Evolutionary conservation across 345 rosid genomes (phyloP).

Genomic region (Pistacia integerrima): DNA sequence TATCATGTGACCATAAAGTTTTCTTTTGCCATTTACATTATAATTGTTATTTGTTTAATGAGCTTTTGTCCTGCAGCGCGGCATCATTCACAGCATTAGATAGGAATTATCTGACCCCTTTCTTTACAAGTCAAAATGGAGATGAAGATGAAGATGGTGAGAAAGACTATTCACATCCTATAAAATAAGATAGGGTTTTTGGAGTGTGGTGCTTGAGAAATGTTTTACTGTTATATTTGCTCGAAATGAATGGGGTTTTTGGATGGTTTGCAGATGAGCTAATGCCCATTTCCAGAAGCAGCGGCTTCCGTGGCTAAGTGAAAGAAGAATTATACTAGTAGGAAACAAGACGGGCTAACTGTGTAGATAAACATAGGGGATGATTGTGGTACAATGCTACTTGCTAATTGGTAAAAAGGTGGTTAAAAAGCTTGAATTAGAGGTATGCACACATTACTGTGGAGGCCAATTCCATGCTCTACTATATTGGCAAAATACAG

Average conservation of each 20-base stretch:
- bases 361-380: slow-evolving; percentile 26
- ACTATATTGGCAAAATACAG: too few species aligned
- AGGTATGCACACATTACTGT: slow-evolving; percentile 9
- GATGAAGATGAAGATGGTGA: slow-evolving; percentile 65
- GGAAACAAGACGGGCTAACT: not conserved
- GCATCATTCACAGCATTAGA: slow-evolving; percentile 78
- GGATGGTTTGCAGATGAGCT: slow-evolving; percentile 42
- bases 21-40: not conserved
- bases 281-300: slow-evolving; percentile 47
- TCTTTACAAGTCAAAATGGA: slow-evolving; percentile 82
- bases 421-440: not conserved
- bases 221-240: not conserved
- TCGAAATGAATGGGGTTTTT: not conserved
- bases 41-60: not conserved
- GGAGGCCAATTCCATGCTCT: too few species aligned
- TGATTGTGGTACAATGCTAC: not conserved
- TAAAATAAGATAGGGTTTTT: not conserved
- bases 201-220: not conserved
- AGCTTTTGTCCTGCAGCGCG: slow-evolving; percentile 44
- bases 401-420: not conserved
- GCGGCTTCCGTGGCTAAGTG: slow-evolving; percentile 33
- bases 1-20: not conserved
- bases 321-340: not conserved
- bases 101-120: slow-evolving; percentile 80
- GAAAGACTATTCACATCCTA: slow-evolving; percentile 7